Evolutionary conservation across 768 basidiomycete species (phyloP), one percentile per base, ranked within the genome.

Genomic region (Pulveroboletus sp.): DNA sequence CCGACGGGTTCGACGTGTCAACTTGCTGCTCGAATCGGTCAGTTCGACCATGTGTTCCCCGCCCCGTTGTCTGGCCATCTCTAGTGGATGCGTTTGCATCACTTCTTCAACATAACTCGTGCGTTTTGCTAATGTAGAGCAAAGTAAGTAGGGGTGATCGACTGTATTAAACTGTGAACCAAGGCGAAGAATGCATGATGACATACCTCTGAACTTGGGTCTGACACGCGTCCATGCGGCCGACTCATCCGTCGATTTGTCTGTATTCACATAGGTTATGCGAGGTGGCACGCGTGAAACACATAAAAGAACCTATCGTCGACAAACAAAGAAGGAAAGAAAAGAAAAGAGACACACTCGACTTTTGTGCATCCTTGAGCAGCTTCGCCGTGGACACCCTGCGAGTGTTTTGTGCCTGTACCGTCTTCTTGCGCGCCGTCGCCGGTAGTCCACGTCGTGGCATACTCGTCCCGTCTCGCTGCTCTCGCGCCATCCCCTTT

Each of bases 11-110:
- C 21, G 50, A 35, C 39, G 45, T 3, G 8, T 14, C 26, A 54
- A 38, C 15, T 55, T 63, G 26, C 57, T 46, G 26, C 57, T 48
- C 39, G 63, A 69, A 36, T 69, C 65, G 0, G 54, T 52, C 6
- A 66, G 49, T 24, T 69, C 63, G 30, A 63, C 47, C 6, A 37
- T 14, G 13, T 56, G 14, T 10, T 53, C 36, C 13, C 35, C 36
- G 6, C 6, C 15, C 1, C 56, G 55, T 21, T 48, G 32, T 39
- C 42, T 55, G 3, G 55, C 58, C 27, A 28, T 27, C 33, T 53
- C 38, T 11, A 63, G 41, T 2, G 61, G 59, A 15, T 51, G 59
- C 17, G 18, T 17, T n/a, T 9, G 27, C 5, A 33, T 56, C 50
- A 46, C 45, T 24, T 44, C 49, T 24, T 47, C 10, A 9, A 46